A percentile compares a stretch with the other conserved stretches of the same genome.
These are phyloP conservation scores for Aspergillus piperis DNA, from an alignment of 2,329 filamentous ascomycete species.

Conservation along the genomic window DNA sequence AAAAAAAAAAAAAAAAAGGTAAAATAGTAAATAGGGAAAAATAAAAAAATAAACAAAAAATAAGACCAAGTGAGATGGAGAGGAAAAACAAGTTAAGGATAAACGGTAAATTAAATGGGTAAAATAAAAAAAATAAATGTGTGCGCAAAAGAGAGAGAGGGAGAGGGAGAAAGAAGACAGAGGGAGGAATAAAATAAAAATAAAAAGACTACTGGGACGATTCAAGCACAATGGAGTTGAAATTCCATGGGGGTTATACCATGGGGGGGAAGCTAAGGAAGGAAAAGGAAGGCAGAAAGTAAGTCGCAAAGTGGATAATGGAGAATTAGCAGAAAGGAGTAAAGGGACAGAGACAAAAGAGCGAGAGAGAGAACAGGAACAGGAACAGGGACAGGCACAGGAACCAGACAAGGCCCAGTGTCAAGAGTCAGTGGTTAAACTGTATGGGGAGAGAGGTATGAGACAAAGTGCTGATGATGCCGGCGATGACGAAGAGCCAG, in stretches of 20 bases:
- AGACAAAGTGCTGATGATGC: slow-evolving; percentile 3
- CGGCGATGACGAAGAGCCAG: slow-evolving; percentile 8
- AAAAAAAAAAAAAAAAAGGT: slow-evolving; percentile 8
- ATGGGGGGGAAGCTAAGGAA: neutral
- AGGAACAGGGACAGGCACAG: neutral
- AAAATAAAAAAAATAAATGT: neutral
- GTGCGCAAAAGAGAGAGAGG: neutral
- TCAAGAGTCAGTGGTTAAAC: neutral
- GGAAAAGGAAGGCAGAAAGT: neutral
- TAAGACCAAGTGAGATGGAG: too few relatives aligned
- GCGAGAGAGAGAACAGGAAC: neutral
- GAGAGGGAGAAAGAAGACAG: neutral
- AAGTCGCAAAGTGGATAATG: slow-evolving; percentile 9
- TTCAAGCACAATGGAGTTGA: neutral
- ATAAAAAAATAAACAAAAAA: neutral
- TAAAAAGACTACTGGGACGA: neutral
- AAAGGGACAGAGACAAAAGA: neutral
- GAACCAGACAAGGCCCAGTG: neutral
- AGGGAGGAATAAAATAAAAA: neutral
- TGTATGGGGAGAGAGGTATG: neutral
- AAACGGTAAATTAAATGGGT: slow-evolving; percentile 6
- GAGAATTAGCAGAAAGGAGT: neutral
- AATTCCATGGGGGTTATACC: neutral
- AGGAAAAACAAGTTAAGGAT: slow-evolving; percentile 8
- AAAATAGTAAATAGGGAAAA: slow-evolving; percentile 5